A percentile compares a stretch with the other conserved stretches of the same genome.
phyloP scores from a whole-genome alignment of 495 filamentous ascomycete genomes.

The Penicillium bovifimosum region DNA sequence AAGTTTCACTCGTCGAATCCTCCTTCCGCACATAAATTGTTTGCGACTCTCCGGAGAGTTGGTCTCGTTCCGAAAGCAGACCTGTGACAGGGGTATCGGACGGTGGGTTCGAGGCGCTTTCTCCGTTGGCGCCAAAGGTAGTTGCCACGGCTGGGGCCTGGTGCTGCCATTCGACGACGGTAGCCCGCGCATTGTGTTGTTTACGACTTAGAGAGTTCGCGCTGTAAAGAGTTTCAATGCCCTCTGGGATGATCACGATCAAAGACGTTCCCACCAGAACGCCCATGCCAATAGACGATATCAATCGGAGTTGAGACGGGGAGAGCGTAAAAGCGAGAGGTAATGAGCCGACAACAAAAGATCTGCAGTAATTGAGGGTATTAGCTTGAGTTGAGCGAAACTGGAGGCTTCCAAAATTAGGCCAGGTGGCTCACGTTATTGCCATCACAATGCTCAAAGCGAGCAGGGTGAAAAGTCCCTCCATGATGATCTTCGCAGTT shows the following conservation, averaged over 20 bases:
- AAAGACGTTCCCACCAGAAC: conserved; percentile 91
- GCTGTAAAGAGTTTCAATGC: conserved; percentile 84
- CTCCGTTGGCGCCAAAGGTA: conserved; percentile 5
- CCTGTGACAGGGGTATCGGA: conserved; percentile 14
- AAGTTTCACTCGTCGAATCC: conserved; percentile 32
- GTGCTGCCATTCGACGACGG: conserved; percentile 28
- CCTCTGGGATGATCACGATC: conserved; percentile 96
- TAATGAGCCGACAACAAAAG: conserved; percentile 89
- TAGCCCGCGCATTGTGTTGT: conserved; percentile 25
- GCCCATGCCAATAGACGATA: conserved; percentile 90
- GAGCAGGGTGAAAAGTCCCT: conserved; percentile 83
- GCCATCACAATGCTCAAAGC: conserved; percentile 88
- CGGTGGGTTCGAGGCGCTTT: not conserved
- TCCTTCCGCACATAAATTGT: conserved; percentile 24
- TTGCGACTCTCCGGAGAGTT: conserved; percentile 8
- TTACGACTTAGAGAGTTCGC: conserved; percentile 38
- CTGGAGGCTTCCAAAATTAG: not conserved
- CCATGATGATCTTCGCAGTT: conserved; percentile 45
- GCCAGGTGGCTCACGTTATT: conserved; percentile 62
- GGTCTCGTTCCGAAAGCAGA: conserved; percentile 14
- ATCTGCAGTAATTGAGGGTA: conserved; percentile 51
- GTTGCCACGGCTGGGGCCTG: conserved; percentile 21
- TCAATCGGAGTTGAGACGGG: conserved; percentile 79
- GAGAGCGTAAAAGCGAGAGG: conserved; percentile 87
- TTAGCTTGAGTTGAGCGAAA: conserved; percentile 2